Percentiles rank a stretch among this genome's conserved stretches.
Evolutionary conservation across 371 early-diverging fungal genomes (phyloP).

Genomic region (Fennellomyces sp.): DNA sequence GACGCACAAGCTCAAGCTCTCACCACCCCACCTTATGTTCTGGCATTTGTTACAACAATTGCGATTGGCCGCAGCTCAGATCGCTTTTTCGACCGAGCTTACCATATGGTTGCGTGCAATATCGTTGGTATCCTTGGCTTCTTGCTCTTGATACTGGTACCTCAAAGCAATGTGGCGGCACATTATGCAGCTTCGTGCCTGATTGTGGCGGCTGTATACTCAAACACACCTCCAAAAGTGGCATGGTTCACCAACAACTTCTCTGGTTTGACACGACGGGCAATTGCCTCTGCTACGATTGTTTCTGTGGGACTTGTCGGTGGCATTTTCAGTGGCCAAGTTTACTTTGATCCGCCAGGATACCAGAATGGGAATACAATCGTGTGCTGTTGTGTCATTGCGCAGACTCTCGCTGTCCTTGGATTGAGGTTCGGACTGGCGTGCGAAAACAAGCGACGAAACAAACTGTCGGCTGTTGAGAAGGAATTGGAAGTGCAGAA

Average conservation of each 20-base stretch:
- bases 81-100: constrained; percentile 30
- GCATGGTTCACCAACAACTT: constrained; percentile 46
- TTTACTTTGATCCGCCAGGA: constrained; percentile 23
- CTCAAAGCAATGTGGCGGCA: constrained; percentile 5
- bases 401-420: constrained; percentile 27
- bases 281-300: constrained; percentile 39
- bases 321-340: constrained; percentile 41
- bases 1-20: constrained; percentile 29
- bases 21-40: constrained; percentile 38
- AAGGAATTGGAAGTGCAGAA: constrained; percentile 22
- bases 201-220: constrained; percentile 27
- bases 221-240: constrained; percentile 29
- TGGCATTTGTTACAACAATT: constrained; percentile 20
- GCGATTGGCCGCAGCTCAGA: constrained; percentile 39
- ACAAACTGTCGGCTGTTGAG: constrained; percentile 13
- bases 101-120: constrained; percentile 33
- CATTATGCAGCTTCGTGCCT: constrained; percentile 28
- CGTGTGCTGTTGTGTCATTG: constrained; percentile 16
- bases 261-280: constrained; percentile 37
- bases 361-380: constrained; percentile 22
- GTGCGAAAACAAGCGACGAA: constrained; percentile 27
- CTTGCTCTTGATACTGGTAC: constrained; percentile 24
- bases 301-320: constrained; percentile 40
- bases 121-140: constrained; percentile 27
- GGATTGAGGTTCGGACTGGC: constrained; percentile 18